Evolutionary conservation across 768 basidiomycete genomes (phyloP).

Genomic region (Termitomyces sp.): DNA sequence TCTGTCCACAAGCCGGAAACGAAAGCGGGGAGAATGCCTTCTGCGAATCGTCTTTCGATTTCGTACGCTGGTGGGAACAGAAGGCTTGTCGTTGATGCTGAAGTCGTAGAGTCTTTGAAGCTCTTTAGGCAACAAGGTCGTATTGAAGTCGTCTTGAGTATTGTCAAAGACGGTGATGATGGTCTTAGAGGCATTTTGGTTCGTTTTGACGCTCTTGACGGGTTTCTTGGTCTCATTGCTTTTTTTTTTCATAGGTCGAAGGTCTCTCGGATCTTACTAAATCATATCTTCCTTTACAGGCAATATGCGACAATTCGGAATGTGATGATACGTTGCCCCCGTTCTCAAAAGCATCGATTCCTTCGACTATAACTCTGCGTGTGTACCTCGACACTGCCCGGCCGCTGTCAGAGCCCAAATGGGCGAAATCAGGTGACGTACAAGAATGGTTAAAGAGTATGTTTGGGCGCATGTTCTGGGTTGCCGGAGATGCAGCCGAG

Average conservation of each 20-base stretch:
- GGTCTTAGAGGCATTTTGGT: conserved; percentile 75
- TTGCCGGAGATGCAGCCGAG: conserved; percentile 75
- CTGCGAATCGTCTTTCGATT: conserved; percentile 87
- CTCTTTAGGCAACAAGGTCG: conserved; percentile 80
- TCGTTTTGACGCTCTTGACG: conserved; percentile 20
- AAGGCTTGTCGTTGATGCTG: conserved; percentile 85
- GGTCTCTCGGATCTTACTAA: conserved; percentile 66
- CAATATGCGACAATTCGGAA: conserved; percentile 36
- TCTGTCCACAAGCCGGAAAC: conserved; percentile 26
- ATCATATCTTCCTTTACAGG: conserved; percentile 59
- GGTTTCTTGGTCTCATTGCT: conserved; percentile 1
- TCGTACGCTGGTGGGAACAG: conserved; percentile 89
- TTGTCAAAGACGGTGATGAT: conserved; percentile 50
- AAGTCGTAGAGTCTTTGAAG: conserved; percentile 75
- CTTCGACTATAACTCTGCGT: conserved; percentile 56
- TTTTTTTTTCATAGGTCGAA: conserved; percentile 52
- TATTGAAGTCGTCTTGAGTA: conserved; percentile 72
- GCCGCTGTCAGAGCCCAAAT: conserved; percentile 92
- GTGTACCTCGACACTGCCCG: conserved; percentile 83
- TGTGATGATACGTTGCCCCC: conserved; percentile 67
- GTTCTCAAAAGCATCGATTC: conserved; percentile 50
- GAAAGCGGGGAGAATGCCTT: conserved; percentile 47
- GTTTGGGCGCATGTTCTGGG: conserved; percentile 87
- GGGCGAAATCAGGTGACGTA: conserved; percentile 93
- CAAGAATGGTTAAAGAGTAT: conserved; percentile 91